phyloP scores from a whole-genome alignment of 257 asterid genomes.

The Prunella vulgaris region DNA sequence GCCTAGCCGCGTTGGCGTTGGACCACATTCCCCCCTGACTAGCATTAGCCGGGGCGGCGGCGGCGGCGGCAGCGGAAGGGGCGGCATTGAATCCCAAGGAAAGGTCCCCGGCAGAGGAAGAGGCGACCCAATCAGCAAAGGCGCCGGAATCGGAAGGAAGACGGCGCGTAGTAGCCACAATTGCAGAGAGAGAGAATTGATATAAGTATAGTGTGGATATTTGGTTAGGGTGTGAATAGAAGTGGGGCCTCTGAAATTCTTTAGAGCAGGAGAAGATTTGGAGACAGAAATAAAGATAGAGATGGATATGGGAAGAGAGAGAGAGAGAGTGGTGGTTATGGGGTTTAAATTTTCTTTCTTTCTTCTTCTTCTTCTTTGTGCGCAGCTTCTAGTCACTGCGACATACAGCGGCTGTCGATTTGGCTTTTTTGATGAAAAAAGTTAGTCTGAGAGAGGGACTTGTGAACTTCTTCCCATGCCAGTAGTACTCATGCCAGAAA shows the following conservation, averaged over 20 bases:
- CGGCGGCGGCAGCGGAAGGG: conserved; percentile 32
- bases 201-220: conserved; percentile 19
- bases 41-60: conserved; percentile 1
- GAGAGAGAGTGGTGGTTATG: too few species aligned
- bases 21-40: conserved; percentile 53
- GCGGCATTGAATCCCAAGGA: conserved; percentile 75
- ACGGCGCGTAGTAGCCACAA: conserved; percentile 71
- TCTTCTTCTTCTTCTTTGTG: not conserved
- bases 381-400: conserved; percentile 28
- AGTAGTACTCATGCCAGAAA: conserved; percentile 25
- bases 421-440: conserved; percentile 32
- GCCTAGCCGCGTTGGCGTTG: conserved; percentile 31
- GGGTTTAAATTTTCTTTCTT: too few species aligned
- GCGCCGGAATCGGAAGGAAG: conserved; percentile 54
- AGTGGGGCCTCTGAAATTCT: conserved; percentile 59
- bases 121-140: conserved; percentile 67
- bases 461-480: conserved; percentile 21
- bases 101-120: conserved; percentile 56
- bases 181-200: conserved; percentile 28
- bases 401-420: conserved; percentile 28
- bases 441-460: conserved; percentile 25
- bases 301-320: not conserved
- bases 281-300: not conserved
- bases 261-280: conserved; percentile 35
- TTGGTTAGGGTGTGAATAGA: conserved; percentile 15